Evolutionary conservation across 2,329 filamentous ascomycete genomes (phyloP).

Genomic region (Aspergillus brunneoviolaceus): DNA sequence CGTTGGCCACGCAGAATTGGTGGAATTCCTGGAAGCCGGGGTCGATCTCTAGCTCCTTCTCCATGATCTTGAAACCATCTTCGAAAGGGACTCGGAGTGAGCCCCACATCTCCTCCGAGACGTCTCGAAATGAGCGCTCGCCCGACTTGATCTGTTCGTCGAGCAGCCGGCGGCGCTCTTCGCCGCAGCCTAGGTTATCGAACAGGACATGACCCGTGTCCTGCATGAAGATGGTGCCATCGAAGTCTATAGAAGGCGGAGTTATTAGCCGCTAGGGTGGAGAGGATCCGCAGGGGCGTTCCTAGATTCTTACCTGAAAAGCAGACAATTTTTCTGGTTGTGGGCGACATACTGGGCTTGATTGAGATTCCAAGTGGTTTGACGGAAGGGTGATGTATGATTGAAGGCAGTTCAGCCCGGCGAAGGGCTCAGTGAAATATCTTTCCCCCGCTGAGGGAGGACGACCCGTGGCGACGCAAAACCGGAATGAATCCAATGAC

Average conservation of each 20-base stretch:
- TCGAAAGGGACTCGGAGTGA: conserved; percentile 67
- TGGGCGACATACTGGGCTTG: conserved; percentile 10
- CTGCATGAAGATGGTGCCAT: conserved; percentile 72
- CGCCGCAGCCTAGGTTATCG: conserved; percentile 64
- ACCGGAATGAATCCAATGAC: conserved; percentile 3
- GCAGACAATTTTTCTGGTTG: conserved; percentile 46
- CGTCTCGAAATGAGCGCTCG: conserved; percentile 66
- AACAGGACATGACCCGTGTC: conserved; percentile 69
- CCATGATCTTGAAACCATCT: conserved; percentile 65
- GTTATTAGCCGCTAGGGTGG: conserved; percentile 10
- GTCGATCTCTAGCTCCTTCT: conserved; percentile 62
- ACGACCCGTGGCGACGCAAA: neutral
- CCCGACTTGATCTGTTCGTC: conserved; percentile 65
- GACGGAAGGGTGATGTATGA: neutral
- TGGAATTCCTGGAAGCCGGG: conserved; percentile 64
- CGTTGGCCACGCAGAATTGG: conserved; percentile 61
- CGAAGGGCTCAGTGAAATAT: neutral
- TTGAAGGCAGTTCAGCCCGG: neutral
- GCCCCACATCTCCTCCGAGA: conserved; percentile 72
- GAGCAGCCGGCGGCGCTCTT: conserved; percentile 54
- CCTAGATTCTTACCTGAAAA: conserved; percentile 41
- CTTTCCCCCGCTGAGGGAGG: neutral
- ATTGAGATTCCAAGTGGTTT: neutral
- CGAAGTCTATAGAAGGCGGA: conserved; percentile 55
- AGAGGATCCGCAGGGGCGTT: neutral